A percentile compares a stretch with the other conserved stretches of the same genome.
These are phyloP conservation scores for Cryptosporidium parvum DNA, from an alignment of 169 alveolate genomes.

Conservation along the genomic window DNA sequence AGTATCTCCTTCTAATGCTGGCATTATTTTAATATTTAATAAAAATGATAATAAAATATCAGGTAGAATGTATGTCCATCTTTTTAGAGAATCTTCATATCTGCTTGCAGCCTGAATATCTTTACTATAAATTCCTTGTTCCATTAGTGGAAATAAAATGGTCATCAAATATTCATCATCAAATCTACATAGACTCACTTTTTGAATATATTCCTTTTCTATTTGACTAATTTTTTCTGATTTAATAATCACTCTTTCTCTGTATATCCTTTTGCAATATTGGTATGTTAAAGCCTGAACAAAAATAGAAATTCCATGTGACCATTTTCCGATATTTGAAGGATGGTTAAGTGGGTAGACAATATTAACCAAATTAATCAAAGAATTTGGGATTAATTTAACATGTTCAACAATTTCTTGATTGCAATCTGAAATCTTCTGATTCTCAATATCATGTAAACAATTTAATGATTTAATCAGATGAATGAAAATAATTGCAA, in stretches of 20 bases:
- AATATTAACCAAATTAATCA: conserved; percentile 9
- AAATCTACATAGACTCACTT: conserved; percentile 35
- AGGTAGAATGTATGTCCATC: conserved; percentile 71
- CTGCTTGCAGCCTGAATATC: conserved; percentile 53
- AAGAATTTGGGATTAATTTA: not conserved
- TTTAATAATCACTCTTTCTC: conserved; percentile 25
- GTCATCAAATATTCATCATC: conserved; percentile 60
- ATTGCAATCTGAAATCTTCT: not conserved
- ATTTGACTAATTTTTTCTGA: not conserved
- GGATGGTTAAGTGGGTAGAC: conserved; percentile 56
- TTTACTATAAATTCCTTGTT: conserved; percentile 70
- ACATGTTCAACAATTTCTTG: conserved; percentile 6
- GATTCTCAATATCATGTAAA: not conserved
- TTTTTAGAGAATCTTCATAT: conserved; percentile 56
- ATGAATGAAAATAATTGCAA: conserved; percentile 53
- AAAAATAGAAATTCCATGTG: conserved; percentile 60
- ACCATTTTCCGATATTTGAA: conserved; percentile 57
- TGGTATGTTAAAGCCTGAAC: conserved; percentile 71
- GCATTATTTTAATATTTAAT: conserved; percentile 44
- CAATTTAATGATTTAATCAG: conserved; percentile 31
- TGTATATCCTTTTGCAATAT: conserved; percentile 59
- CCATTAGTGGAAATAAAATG: conserved; percentile 58
- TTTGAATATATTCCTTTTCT: not conserved
- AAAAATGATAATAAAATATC: conserved; percentile 30
- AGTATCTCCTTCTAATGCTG: conserved; percentile 51